A percentile compares a stretch with the other conserved stretches of the same genome.
Evolutionary conservation across 805 yeast genomes (phyloP).

Genomic region (Ogataea salicorniae): DNA sequence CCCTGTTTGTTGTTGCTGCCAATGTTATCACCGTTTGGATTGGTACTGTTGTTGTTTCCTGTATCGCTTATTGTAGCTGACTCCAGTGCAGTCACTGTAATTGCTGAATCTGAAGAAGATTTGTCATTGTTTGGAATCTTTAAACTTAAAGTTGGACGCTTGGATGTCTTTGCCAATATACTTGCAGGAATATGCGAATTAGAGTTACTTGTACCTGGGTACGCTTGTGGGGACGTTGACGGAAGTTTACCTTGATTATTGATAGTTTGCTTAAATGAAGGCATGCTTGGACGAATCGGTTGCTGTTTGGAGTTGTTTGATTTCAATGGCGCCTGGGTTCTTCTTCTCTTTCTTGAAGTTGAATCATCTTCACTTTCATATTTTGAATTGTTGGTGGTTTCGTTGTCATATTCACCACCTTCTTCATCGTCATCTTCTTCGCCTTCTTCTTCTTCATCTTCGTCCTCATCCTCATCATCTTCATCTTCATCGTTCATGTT

Average conservation of each 20-base stretch:
- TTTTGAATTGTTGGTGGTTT: constrained; percentile 1
- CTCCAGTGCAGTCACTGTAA: constrained; percentile 41
- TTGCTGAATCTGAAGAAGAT: constrained; percentile 34
- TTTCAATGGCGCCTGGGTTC: background rate
- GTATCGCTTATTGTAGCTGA: constrained; percentile 11
- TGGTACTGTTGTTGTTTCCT: constrained; percentile 4
- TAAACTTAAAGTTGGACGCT: constrained; percentile 57
- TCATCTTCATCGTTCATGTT: constrained; percentile 10
- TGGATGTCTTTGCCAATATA: constrained; percentile 4
- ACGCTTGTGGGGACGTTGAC: constrained; percentile 1
- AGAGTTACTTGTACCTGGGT: background rate
- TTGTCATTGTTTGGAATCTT: constrained; percentile 48
- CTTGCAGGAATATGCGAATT: background rate
- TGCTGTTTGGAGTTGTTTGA: background rate
- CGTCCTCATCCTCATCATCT: constrained; percentile 12
- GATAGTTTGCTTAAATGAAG: constrained; percentile 1
- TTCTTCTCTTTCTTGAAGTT: background rate
- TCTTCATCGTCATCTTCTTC: constrained; percentile 5
- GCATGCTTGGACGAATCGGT: background rate
- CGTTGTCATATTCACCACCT: constrained; percentile 6
- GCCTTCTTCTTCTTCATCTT: constrained; percentile 3
- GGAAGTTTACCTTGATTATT: background rate
- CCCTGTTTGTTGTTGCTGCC: background rate
- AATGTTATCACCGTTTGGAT: background rate
- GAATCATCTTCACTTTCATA: background rate